Evolutionary conservation across 2,329 filamentous ascomycete genomes (phyloP), one percentile per base, ranked within the genome.

Genomic region (Botrytis medusae): DNA sequence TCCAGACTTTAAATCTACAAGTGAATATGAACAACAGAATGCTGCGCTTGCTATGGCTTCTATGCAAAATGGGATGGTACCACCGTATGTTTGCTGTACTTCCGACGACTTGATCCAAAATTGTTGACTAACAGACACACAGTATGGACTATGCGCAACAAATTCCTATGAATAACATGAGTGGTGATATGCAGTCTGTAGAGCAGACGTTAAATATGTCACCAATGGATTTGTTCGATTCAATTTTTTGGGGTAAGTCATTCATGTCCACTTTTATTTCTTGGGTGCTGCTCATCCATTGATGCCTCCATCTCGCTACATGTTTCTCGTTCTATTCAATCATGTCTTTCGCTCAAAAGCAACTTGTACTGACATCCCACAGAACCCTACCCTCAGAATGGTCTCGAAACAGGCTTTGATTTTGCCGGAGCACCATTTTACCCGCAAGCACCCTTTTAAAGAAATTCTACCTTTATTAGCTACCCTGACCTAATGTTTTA

Each of bases 211-310:
- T 88, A 48, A 87, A 89, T 76, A 88, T 91, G 84, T 89, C 89
- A 54, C 89, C 89, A 0, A 89, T 91, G 88, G 89, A 91, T 74
- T 82, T 91, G 0, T 91, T 90, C 79, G 89, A 91, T 77, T 90
- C 88, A 6, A 91, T 91, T 63, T 91, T 90, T 83, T 90, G 88
- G 85, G 89, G 89, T 90, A 82, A 80, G 87, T 84, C 18, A 44
- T 69, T 44, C 1, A 69, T 32, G 6, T 20, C n/a, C n/a, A 57
- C 6, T 32, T 42, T 59, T 12, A 16, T 20, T 2, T 61, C 32
- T 70, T 25, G 37, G 32, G 1, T 44, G 29, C 14, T 16, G n/a
- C 25, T 32, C 25, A 29, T 54, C 25, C 16, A 68, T 54, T 48
- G 34, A 29, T 57, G 8, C 4, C 48, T 4, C 25, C n/a, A n/a